phyloP scores from a whole-genome alignment of 2,329 filamentous ascomycete genomes.

The Hymenotorrendiella dingleyae region DNA sequence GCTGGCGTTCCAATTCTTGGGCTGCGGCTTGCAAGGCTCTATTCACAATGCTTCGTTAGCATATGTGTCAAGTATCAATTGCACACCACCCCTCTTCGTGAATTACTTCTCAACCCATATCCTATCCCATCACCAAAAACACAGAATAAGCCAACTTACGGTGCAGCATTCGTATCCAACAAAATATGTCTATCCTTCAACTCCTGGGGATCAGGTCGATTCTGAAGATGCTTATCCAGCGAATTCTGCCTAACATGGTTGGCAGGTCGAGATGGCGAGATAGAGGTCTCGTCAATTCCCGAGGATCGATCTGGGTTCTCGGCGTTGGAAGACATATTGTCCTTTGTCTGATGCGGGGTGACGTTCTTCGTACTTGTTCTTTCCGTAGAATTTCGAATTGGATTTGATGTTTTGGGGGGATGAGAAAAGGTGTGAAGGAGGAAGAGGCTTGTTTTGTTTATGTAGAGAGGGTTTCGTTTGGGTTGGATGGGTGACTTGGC shows the following conservation, averaged over 20 bases:
- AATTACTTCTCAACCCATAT: no score
- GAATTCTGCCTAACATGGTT: constrained; percentile 55
- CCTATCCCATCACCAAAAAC: no score
- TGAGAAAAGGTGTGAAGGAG: no score
- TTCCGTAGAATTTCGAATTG: constrained; percentile 5
- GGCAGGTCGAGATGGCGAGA: constrained; percentile 47
- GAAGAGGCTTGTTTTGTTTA: constrained; percentile 1
- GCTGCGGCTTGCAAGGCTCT: constrained; percentile 57
- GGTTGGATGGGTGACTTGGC: no score
- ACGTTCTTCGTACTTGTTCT: neutral
- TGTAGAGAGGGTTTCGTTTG: no score
- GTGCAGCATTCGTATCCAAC: constrained; percentile 60
- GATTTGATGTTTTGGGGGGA: no score
- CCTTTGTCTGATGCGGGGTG: neutral
- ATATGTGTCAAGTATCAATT: no score
- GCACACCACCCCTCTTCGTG: neutral
- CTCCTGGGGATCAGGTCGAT: constrained; percentile 60
- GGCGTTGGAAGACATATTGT: neutral
- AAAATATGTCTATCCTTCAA: constrained; percentile 64
- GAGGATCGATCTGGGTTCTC: constrained; percentile 9
- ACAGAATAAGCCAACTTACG: no score
- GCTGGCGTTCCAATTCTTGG: constrained; percentile 59
- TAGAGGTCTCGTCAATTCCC: constrained; percentile 40
- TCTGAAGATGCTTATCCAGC: constrained; percentile 65
- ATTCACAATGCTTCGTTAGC: neutral